Evolutionary conservation across 768 basidiomycete genomes (phyloP).

Genomic region (Lactarius akahatsu): DNA sequence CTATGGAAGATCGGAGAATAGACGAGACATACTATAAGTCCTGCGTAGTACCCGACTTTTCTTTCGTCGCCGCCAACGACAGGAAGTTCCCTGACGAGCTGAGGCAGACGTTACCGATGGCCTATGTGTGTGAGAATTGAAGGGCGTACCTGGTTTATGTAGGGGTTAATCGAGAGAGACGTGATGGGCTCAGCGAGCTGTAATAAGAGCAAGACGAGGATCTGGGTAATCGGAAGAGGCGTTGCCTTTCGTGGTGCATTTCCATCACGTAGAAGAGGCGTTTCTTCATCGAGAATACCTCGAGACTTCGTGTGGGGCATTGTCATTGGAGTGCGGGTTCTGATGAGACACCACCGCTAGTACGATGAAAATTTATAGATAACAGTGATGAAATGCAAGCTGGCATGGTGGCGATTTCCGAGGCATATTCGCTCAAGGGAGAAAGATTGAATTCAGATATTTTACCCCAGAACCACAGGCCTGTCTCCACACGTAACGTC

Average conservation of each 20-base stretch:
- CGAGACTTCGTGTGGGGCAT: conserved; percentile 8
- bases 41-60: conserved; percentile 51
- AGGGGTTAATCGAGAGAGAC: conserved; percentile 48
- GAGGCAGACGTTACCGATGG: neutral
- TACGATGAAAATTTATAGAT: neutral
- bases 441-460: too few species aligned
- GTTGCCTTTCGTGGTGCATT: conserved; percentile 33
- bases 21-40: conserved; percentile 43
- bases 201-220: conserved; percentile 45
- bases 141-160: conserved; percentile 46
- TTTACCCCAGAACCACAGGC: too few species aligned
- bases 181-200: conserved; percentile 51
- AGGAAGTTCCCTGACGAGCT: conserved; percentile 46
- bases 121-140: neutral
- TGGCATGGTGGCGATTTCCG: too few species aligned
- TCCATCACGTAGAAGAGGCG: conserved; percentile 13
- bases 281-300: conserved; percentile 9
- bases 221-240: conserved; percentile 48
- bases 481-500: too few species aligned
- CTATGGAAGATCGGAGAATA: neutral
- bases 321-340: neutral
- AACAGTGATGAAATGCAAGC: too few species aligned
- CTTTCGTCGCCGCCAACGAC: conserved; percentile 45
- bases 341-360: neutral
- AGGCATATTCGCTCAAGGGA: too few species aligned